Evolutionary conservation across 1,284 basidiomycete genomes (phyloP), one percentile per base, ranked within the genome.

Genomic region (Waitea zeae): DNA sequence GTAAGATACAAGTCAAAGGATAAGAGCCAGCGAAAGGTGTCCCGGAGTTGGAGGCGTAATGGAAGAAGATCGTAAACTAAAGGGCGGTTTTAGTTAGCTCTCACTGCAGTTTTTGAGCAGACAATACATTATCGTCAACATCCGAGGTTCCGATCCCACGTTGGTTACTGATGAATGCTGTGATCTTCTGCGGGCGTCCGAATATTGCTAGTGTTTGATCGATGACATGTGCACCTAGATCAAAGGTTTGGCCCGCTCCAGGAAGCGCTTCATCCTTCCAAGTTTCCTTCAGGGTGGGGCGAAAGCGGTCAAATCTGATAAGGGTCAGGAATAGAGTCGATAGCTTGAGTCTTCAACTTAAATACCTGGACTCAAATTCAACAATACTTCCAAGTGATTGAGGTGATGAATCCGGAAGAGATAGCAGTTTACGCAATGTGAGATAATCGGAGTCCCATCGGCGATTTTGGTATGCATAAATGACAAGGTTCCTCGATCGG

Each of bases 381-480:
- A 67, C 54, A 9, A 84, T 49, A 17, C 64, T 57, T 1, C 80
- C 84, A 30, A 83, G 50, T 4, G 62, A 68, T 40, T 62, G 53
- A 3, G 64, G 57, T 12, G 68, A 61, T 3, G 58, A 53, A 5
- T 60, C 44, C 5, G 68, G 73, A 39, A 71, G 56, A 12, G 59
- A 53, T 27, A 90, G 51, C 15, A 90, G 60, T 36, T 67, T 61
- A 47, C 69, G 66, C 36, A 89, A 58, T 4, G 84, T 72, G 36
- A 87, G 58, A 55, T 79, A 88, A 49, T 92, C 87, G 2, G 75
- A 72, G 52, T 86, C 81, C 71, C 75, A 86, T 43, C 82, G 65
- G 34, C 82, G 63, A 53, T 89, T 90, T 51, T 90, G 84, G 55
- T 74, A 87, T 3, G 70, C 67, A 44, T 78, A 80, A 27, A 88